phyloP scores from a whole-genome alignment of 148 eudicot species.

The Nyssa sinensis region DNA sequence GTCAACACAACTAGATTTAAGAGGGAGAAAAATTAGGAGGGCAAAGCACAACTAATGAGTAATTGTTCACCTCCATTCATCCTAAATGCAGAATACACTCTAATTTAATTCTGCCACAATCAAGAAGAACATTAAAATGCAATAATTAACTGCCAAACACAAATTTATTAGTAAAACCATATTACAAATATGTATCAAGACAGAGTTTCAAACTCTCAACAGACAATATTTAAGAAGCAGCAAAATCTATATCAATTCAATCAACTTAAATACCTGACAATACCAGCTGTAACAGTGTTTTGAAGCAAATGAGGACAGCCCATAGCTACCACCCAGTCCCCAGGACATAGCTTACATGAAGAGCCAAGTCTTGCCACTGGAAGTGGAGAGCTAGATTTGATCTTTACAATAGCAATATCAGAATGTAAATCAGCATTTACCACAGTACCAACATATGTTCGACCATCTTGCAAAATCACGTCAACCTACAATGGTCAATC shows the following conservation, averaged over 20 bases:
- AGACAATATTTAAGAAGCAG: neutral
- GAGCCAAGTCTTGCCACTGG: conserved; percentile 72
- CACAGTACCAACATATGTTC: conserved; percentile 69
- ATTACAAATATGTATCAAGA: neutral
- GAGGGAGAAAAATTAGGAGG: neutral
- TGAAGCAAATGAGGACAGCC: conserved; percentile 79
- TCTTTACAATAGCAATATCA: conserved; percentile 74
- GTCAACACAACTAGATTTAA: conserved; percentile 58
- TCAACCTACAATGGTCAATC: conserved; percentile 48
- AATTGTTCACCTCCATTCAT: neutral
- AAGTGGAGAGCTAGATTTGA: conserved; percentile 67
- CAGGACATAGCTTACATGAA: conserved; percentile 73
- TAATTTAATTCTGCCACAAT: neutral
- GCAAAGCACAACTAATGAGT: neutral
- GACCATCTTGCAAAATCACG: conserved; percentile 83
- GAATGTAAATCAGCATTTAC: conserved; percentile 83
- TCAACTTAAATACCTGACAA: conserved; percentile 51
- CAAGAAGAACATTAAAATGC: neutral
- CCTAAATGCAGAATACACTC: neutral
- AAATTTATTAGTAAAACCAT: neutral
- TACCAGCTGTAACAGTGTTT: conserved; percentile 81
- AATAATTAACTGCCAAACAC: neutral
- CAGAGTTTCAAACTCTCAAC: neutral
- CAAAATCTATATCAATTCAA: neutral
- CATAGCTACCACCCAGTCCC: conserved; percentile 82